Conservation (phyloP, 1,284 basidiomycete species). For the Marasmius tenuissimus region DNA sequence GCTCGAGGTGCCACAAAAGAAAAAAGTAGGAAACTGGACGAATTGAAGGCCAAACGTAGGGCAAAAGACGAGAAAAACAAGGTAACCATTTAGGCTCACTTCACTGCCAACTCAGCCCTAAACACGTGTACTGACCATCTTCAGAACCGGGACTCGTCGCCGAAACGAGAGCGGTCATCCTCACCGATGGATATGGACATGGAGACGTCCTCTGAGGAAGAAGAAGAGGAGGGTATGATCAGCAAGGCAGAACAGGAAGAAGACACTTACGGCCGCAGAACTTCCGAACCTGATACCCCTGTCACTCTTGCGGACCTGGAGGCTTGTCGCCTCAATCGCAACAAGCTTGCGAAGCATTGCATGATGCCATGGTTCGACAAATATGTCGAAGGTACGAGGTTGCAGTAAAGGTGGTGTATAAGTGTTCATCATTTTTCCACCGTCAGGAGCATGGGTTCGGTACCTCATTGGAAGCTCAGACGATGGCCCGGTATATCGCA, state of each 20-base stretch:
- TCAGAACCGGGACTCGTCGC: constrained; percentile 51
- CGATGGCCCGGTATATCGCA: constrained; percentile 71
- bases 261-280: constrained; percentile 58
- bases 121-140: constrained; percentile 7
- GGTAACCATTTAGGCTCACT: constrained; percentile 36
- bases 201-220: constrained; percentile 62
- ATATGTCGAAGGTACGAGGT: constrained; percentile 66
- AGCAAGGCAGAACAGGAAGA: constrained; percentile 68
- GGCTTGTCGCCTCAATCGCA: constrained; percentile 60
- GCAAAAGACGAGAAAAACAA: constrained; percentile 78
- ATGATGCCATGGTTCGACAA: constrained; percentile 78
- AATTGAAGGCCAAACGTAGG: constrained; percentile 80
- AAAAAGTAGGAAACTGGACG: constrained; percentile 78
- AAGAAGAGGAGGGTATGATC: constrained; percentile 73
- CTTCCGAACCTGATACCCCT: constrained; percentile 36
- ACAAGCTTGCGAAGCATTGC: constrained; percentile 62
- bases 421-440: too few relatives aligned
- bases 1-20: constrained; percentile 81
- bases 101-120: constrained; percentile 9
- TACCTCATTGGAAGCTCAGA: constrained; percentile 65
- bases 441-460: constrained; percentile 76
- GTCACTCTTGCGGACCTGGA: constrained; percentile 57
- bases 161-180: constrained; percentile 66
- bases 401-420: background rate
- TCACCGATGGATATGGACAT: constrained; percentile 82